Evolutionary conservation across 2,329 filamentous ascomycete genomes (phyloP).

Genomic region (Venturia pyrina): DNA sequence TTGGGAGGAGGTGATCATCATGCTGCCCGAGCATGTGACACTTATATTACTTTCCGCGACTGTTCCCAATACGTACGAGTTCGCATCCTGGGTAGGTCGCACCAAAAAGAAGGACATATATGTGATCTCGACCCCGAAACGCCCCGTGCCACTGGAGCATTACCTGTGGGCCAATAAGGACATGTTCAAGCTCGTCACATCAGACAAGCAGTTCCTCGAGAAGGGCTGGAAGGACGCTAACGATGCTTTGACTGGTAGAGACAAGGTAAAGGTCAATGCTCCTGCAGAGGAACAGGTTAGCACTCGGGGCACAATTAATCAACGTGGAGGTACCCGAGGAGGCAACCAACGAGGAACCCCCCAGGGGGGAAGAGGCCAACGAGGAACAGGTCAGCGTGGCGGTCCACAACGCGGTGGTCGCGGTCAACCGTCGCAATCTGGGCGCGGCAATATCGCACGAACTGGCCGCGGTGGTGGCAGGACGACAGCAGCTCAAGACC

Average conservation of each 20-base stretch:
- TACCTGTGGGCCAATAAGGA: conserved; percentile 92
- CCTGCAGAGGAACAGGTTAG: conserved; percentile 41
- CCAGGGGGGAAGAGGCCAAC: conserved; percentile 44
- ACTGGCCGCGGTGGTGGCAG: conserved; percentile 77
- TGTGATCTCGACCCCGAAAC: conserved; percentile 93
- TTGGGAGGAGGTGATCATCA: conserved; percentile 99
- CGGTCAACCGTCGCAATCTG: conserved; percentile 45
- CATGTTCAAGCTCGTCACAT: conserved; percentile 88
- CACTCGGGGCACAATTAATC: conserved; percentile 43
- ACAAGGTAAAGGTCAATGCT: conserved; percentile 56
- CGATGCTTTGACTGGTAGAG: conserved; percentile 66
- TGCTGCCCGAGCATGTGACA: conserved; percentile 95
- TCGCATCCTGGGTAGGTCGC: conserved; percentile 94
- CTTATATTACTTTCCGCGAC: conserved; percentile 92
- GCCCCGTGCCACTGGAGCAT: conserved; percentile 89
- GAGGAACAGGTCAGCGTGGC: conserved; percentile 37
- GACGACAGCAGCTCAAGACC: conserved; percentile 85
- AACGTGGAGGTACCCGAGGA: conserved; percentile 43
- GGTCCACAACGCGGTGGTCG: conserved; percentile 34
- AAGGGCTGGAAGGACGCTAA: conserved; percentile 94
- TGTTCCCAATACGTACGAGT: conserved; percentile 94
- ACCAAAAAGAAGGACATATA: conserved; percentile 99
- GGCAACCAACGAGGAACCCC: conserved; percentile 38
- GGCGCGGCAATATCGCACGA: conserved; percentile 78
- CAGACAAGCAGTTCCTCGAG: conserved; percentile 84